Conservation (phyloP, 75 land plant genomes). For the Pinus albicaulis region DNA sequence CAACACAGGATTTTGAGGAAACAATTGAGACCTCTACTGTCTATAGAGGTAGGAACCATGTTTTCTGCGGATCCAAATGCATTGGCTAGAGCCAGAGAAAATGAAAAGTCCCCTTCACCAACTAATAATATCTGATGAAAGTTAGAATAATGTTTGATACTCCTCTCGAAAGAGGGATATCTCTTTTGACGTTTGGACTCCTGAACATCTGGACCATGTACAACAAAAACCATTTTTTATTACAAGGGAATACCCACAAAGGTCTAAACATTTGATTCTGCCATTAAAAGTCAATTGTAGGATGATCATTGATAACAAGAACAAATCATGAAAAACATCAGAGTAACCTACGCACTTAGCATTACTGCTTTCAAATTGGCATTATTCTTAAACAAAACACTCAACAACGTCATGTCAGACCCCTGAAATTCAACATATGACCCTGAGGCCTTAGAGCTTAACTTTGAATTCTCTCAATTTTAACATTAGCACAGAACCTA, state of each 20-base stretch:
- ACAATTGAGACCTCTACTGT: slow-evolving; percentile 10
- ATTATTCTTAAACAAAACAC: too few species aligned
- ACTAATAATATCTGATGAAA: slow-evolving; percentile 27
- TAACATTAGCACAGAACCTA: too few species aligned
- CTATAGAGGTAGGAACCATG: slow-evolving; percentile 31
- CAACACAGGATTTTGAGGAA: too few species aligned
- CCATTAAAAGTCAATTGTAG: too few species aligned
- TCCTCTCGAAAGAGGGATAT: slow-evolving; percentile 5
- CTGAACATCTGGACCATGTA: not conserved
- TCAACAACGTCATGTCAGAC: too few species aligned
- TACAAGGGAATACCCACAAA: not conserved
- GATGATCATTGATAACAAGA: too few species aligned
- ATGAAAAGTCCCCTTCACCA: slow-evolving; percentile 57
- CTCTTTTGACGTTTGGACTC: not conserved
- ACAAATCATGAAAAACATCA: too few species aligned
- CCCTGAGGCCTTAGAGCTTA: too few species aligned
- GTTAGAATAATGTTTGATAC: slow-evolving; percentile 26
- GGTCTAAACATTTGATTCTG: not conserved
- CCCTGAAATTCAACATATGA: too few species aligned
- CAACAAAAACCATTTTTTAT: not conserved
- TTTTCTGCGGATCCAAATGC: slow-evolving; percentile 34
- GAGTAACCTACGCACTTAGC: too few species aligned
- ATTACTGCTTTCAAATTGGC: too few species aligned
- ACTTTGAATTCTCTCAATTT: too few species aligned
- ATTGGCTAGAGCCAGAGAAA: slow-evolving; percentile 20